phyloP scores from a whole-genome alignment of 768 basidiomycete genomes.

The Hydnum rufescens region DNA sequence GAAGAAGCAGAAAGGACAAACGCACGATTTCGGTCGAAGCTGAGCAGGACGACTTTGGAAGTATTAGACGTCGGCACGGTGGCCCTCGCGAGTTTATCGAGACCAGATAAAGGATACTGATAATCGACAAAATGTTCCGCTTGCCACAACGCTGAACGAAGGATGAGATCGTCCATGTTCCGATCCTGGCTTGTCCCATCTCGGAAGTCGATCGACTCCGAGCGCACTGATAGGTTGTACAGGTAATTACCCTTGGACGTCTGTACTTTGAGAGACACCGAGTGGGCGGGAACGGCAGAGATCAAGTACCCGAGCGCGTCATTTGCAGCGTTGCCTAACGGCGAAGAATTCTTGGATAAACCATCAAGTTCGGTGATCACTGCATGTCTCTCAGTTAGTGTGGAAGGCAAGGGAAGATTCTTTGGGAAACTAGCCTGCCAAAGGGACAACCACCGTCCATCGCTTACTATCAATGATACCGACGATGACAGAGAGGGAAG shows the following conservation, averaged over 20 bases:
- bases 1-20: constrained; percentile 9
- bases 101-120: not conserved
- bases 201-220: constrained; percentile 60
- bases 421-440: constrained; percentile 29
- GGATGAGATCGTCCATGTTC: constrained; percentile 88
- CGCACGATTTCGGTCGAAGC: constrained; percentile 73
- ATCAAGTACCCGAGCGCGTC: constrained; percentile 59
- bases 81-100: constrained; percentile 16
- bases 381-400: constrained; percentile 1
- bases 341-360: constrained; percentile 37
- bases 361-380: constrained; percentile 96
- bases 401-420: not conserved
- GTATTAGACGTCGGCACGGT: constrained; percentile 19
- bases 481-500: constrained; percentile 52
- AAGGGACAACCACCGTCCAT: constrained; percentile 82
- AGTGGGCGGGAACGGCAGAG: constrained; percentile 51
- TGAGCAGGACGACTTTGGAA: constrained; percentile 78
- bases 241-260: constrained; percentile 93
- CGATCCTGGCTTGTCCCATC: constrained; percentile 31
- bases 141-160: constrained; percentile 86
- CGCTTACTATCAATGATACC: constrained; percentile 56
- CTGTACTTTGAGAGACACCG: constrained; percentile 73
- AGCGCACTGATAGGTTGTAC: constrained; percentile 56
- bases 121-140: constrained; percentile 73
- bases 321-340: constrained; percentile 56